Base-by-base conservation (phyloP, 768 basidiomycete genomes). In the Mycena olivaceomarginata region DNA sequence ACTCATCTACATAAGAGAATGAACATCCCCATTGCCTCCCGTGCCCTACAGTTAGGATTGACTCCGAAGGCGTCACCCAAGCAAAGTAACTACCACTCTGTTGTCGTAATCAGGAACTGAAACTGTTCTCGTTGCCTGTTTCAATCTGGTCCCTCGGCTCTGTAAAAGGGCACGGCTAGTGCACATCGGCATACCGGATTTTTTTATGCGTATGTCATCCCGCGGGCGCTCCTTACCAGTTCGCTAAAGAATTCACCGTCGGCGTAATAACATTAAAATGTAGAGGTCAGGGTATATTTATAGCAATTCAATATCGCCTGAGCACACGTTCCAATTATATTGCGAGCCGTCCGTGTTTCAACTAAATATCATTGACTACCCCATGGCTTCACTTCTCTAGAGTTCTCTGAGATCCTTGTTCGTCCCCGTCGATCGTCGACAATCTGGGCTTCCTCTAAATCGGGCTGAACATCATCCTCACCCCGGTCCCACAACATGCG, bases 191-290 rank as follows among this genome's bases (percentile, higher is more conserved):
- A 51, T 51, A 51, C 13, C 48, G 16, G n/a, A 51, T 51, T 18
- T 51, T 25, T 51, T n/a, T 18, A 51, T 51, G 8, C 48, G 18
- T 51, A 51, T 51, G 48, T 51, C 48, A 51, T 51, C 48, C 25
- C 48, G 48, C 48, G 48, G 48, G 43, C 43, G 43, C 10, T 45
- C 43, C 43, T 15, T 51, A 51, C 48, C 48, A 2, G 48, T 18
- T 51, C 48, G 48, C 48, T 51, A 51, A 51, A 51, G 48, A 51
- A 51, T 51, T 51, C 48, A 51, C 48, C 48, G 48, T 51, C 48
- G 48, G 48, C 48, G 18, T 51, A 51, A 51, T 51, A 51, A 18
- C 43, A 45, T 45, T 45, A 45, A 51, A 51, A 51, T 51, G 48
- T 5, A 51, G 48, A 51, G 48, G 48, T 51, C 48, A 13, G 48